Base-by-base conservation (phyloP, 768 basidiomycete genomes). In the Calocera viscosa region DNA sequence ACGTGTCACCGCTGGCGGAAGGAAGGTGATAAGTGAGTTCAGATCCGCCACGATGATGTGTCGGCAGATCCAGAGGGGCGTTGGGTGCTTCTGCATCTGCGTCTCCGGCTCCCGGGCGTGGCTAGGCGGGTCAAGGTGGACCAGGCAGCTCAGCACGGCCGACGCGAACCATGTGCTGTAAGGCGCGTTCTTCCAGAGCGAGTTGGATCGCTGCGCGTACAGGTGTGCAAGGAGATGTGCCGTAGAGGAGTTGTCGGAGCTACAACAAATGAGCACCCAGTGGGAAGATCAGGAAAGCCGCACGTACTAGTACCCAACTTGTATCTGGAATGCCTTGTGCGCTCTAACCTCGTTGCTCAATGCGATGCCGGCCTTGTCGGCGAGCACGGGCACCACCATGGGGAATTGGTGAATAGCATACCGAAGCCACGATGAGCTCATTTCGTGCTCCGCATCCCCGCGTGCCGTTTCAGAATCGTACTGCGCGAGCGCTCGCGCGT, bases 171-270 rank as follows among this genome's bases (percentile, higher is more conserved):
- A 97, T 0, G 80, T 73, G 1, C 82, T 72, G 34, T 82, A 78
- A 0, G 74, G 72, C 0, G 87, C 78, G 16, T 87, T 85, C 78
- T 94, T 97, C 94, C 94, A 98, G 1, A 95, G 74, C 0, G 85
- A 74, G 10, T 77, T 80, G 0, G 91, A 89, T 7, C 91, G 87
- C 47, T 88, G 84, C 2, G 83, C 90, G 74, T 98, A 98, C 26
- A 97, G 83, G 72, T 94, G 90, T 0, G 90, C 89, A 2, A 97
- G 82, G 8, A 96, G 83, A 70, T 96, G 88, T 0, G 92, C 77
- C 1, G 82, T 74, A 0, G 82, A 81, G 10, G 79, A 75, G 66
- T n/a, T 65, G 30, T 41, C 2, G 65, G 60, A 47, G 35, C 67
- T 30, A 8, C 53, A 53, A 17, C 16, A 17, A 32, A 39, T 16